Conservation (phyloP, 768 basidiomycete species). For the Pilatotrama ljubarskyi region DNA sequence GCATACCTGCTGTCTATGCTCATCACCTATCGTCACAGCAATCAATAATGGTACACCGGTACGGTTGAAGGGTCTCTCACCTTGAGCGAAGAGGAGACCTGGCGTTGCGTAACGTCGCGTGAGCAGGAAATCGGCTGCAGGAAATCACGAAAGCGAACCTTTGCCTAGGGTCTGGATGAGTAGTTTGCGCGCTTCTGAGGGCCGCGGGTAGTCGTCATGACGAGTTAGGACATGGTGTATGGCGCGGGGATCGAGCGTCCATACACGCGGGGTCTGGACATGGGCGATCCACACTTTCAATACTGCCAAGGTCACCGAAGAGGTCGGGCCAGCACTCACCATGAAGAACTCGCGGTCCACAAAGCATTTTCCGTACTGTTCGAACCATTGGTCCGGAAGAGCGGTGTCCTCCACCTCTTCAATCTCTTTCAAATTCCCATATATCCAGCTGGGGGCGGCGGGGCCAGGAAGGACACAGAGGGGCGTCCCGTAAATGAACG, state of each 20-base stretch:
- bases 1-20: conserved; percentile 42
- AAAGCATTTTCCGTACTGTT: conserved; percentile 48
- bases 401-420: conserved; percentile 44
- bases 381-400: conserved; percentile 40
- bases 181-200: conserved; percentile 38
- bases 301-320: no score
- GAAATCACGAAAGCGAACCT: no score
- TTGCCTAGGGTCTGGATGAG: conserved; percentile 44
- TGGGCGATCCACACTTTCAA: no score
- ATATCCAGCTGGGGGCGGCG: conserved; percentile 43
- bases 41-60: not conserved
- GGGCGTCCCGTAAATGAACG: conserved; percentile 32
- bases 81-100: conserved; percentile 8
- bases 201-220: conserved; percentile 55
- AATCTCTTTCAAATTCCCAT: conserved; percentile 51
- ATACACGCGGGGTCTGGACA: conserved; percentile 12
- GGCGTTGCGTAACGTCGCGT: no score
- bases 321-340: conserved; percentile 39
- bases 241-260: conserved; percentile 53
- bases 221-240: conserved; percentile 64
- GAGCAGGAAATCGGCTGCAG: no score
- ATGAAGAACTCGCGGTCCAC: conserved; percentile 44
- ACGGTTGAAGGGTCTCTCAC: not conserved
- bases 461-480: conserved; percentile 54
- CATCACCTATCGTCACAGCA: conserved; percentile 24